Percentiles rank a stretch among this genome's conserved stretches.
Conservation (phyloP, 768 basidiomycete species). For the Termitomyces sp. region DNA sequence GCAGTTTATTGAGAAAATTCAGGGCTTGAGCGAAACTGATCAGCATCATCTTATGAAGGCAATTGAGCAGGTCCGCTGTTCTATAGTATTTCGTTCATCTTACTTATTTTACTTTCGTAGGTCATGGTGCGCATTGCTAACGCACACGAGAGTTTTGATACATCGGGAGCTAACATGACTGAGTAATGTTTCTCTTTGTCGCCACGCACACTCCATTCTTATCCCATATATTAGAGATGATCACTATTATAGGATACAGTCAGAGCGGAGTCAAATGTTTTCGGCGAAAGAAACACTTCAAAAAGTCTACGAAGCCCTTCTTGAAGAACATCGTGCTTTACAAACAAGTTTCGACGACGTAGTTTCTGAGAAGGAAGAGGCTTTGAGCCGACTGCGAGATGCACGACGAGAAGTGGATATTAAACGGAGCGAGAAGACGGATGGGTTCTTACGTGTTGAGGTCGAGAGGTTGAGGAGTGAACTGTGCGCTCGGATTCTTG, state of each 20-base stretch:
- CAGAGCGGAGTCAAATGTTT: constrained; percentile 68
- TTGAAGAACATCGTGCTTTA: constrained; percentile 70
- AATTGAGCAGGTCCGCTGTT: constrained; percentile 73
- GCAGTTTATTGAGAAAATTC: constrained; percentile 85
- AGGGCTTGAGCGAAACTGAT: constrained; percentile 71
- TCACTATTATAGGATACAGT: constrained; percentile 83
- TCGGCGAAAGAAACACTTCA: constrained; percentile 85
- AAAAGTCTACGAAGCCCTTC: constrained; percentile 67
- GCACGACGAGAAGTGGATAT: constrained; percentile 53
- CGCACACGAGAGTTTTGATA: constrained; percentile 39
- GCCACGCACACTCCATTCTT: constrained; percentile 3
- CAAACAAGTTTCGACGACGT: constrained; percentile 77
- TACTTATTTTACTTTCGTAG: constrained; percentile 27
- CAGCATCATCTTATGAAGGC: constrained; percentile 91
- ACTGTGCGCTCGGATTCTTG: constrained; percentile 54
- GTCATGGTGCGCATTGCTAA: constrained; percentile 69
- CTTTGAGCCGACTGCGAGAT: constrained; percentile 54
- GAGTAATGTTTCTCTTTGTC: constrained; percentile 42
- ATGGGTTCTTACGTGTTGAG: constrained; percentile 73
- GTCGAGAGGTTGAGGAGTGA: constrained; percentile 77
- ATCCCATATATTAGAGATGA: constrained; percentile 57
- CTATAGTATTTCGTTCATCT: neutral
- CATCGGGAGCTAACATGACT: constrained; percentile 63
- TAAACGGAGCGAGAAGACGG: constrained; percentile 62
- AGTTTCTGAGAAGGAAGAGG: constrained; percentile 75